Percentiles rank a stretch among this genome's conserved stretches.
Evolutionary conservation across 768 basidiomycete species (phyloP).

Genomic region (Leccinum longicurvipes): DNA sequence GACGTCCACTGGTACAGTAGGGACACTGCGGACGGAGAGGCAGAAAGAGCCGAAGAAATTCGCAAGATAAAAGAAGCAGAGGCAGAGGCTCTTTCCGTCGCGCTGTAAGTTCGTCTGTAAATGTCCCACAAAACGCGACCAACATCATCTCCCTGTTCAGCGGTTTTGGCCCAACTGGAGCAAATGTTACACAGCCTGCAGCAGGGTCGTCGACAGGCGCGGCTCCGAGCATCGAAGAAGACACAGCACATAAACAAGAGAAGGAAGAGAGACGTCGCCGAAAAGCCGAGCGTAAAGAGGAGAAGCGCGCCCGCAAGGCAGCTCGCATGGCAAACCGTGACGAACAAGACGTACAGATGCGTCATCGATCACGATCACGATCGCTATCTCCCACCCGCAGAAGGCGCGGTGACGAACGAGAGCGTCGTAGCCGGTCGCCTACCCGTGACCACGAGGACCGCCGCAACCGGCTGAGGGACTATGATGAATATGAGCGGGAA

Average conservation of each 20-base stretch:
- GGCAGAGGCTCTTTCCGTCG: conserved; percentile 80
- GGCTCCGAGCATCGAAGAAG: conserved; percentile 26
- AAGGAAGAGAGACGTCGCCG: conserved; percentile 51
- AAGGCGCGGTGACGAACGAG: conserved; percentile 15
- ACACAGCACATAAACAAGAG: conserved; percentile 31
- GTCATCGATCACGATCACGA: conserved; percentile 29
- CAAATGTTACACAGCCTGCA: conserved; percentile 26
- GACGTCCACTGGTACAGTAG: conserved; percentile 95
- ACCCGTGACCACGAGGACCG: conserved; percentile 19
- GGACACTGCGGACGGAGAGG: conserved; percentile 43
- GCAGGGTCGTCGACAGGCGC: conserved; percentile 18
- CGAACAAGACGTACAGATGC: conserved; percentile 26
- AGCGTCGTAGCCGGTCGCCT: conserved; percentile 33
- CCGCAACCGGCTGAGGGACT: conserved; percentile 19
- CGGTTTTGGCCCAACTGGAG: conserved; percentile 64
- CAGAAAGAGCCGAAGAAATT: conserved; percentile 69
- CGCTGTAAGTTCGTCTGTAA: conserved; percentile 51
- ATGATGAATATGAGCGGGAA: conserved; percentile 27
- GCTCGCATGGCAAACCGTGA: conserved; percentile 38
- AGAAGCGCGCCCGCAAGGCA: conserved; percentile 56
- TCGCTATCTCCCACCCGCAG: conserved; percentile 35
- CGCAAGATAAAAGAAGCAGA: conserved; percentile 81
- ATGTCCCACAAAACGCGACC: not conserved
- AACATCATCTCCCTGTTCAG: conserved; percentile 37
- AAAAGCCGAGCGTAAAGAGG: conserved; percentile 57